Evolutionary conservation across 306 rosid genomes (phyloP).

Genomic region (Inga oerstediana): DNA sequence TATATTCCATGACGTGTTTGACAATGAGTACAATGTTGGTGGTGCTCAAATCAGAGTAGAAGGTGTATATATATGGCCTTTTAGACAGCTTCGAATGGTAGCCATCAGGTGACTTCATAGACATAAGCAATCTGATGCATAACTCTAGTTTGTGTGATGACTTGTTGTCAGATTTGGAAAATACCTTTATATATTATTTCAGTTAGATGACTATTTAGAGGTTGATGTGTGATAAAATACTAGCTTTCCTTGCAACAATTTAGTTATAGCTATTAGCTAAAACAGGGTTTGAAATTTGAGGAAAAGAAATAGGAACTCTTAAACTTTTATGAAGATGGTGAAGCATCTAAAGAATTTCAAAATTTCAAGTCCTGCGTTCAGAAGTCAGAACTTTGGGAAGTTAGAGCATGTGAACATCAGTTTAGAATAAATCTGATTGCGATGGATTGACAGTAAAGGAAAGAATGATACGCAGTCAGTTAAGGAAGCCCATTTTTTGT

Average conservation of each 20-base stretch:
- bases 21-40: constrained; percentile 74
- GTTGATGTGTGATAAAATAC: constrained; percentile 19
- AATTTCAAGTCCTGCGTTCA: background rate
- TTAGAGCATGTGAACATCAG: background rate
- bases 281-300: constrained; percentile 2
- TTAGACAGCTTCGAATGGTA: constrained; percentile 95
- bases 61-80: constrained; percentile 99
- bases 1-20: constrained; percentile 85
- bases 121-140: background rate
- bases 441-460: background rate
- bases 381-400: background rate
- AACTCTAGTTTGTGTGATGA: constrained; percentile 16
- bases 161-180: constrained; percentile 13
- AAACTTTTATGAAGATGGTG: background rate
- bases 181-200: background rate
- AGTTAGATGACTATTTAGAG: background rate
- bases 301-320: background rate
- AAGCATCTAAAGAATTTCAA: background rate
- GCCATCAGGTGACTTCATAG: constrained; percentile 70
- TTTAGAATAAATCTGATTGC: constrained; percentile 13
- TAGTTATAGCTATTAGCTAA: background rate
- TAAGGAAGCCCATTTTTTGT: background rate
- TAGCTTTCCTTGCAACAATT: background rate
- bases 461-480: background rate
- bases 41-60: constrained; percentile 94